Base-by-base conservation (phyloP, 2,329 filamentous ascomycete species). In the Phaeosphaeriaceae sp. region DNA sequence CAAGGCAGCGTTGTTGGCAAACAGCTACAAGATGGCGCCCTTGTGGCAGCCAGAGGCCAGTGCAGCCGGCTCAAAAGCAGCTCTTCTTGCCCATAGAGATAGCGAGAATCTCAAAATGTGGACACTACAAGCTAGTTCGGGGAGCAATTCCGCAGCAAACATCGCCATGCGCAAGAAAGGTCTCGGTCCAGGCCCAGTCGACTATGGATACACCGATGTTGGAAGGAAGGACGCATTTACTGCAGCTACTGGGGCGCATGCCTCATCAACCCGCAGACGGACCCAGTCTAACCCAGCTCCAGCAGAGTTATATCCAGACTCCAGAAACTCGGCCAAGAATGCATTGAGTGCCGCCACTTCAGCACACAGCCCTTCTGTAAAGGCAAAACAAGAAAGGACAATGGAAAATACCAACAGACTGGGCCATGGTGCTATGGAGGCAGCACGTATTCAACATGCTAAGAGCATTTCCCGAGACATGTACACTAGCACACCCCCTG, bases 171-270 rank as follows among this genome's bases (percentile, higher is more conserved):
- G 79, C 56, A 81, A 79, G 37, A 79, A 81, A 46, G 72, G 70
- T 28, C 61, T 77, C 32, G 76, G 74, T 52, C 74, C 77, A 4
- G 72, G 37, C 16, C 30, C 77, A 47, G 65, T 75, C 21, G 77
- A 79, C 62, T 75, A 76, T 54, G 76, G 76, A 29, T 76, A 77
- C 56, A 78, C 74, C 16, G 74, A 72, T 8, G 73, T 86, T 20
- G 81, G 82, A 36, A 81, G 79, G 29, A 82, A 83, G 52, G 86
- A 84, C 50, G 91, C 91, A 1, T 78, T 93, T 38, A 77, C 83
- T 29, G 91, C 91, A 34, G 92, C 91, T 11, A 88, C 87, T 41
- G 89, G 86, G 21, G 90, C 90, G n/a, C 86, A 91, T 76, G 79
- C 83, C 21, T 79, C 62, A 7, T 65, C 64, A 12, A 54, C 76